Evolutionary conservation across 352 stramenopile species (phyloP).

Genomic region (Pythium phragmiticola): DNA sequence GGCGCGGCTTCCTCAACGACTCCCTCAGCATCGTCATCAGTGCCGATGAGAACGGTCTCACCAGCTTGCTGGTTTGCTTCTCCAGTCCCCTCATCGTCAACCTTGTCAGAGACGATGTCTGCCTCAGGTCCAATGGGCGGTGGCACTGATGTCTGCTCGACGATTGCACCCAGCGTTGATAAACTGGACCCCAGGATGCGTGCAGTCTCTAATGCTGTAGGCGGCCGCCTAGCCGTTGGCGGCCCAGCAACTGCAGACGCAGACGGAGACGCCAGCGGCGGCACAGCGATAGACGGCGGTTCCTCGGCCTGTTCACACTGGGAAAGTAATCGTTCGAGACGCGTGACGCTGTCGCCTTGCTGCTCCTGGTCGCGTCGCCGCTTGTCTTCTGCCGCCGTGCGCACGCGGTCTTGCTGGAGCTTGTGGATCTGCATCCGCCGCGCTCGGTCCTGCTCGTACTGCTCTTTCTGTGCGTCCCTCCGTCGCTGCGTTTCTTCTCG

Average conservation of each 20-base stretch:
- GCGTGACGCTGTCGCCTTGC: background rate
- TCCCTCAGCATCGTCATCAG: background rate
- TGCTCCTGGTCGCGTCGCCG: constrained; percentile 13
- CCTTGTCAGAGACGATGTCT: background rate
- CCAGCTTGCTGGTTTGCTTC: background rate
- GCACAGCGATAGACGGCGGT: background rate
- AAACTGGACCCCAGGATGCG: background rate
- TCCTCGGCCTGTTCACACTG: constrained; percentile 2
- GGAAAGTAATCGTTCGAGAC: constrained; percentile 12
- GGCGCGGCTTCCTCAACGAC: background rate
- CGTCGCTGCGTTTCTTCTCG: constrained; percentile 42
- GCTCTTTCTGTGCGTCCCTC: constrained; percentile 50
- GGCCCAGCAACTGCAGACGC: background rate
- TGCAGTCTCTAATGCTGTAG: background rate
- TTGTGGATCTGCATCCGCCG: constrained; percentile 67
- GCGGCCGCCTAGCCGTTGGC: background rate
- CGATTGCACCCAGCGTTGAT: background rate
- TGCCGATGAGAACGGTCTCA: background rate
- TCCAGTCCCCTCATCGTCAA: background rate
- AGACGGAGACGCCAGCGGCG: background rate
- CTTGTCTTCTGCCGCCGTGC: constrained; percentile 24
- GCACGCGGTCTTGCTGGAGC: constrained; percentile 52
- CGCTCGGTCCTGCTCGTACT: constrained; percentile 66
- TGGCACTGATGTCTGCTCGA: constrained; percentile 3
- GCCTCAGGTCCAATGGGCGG: background rate